These are phyloP conservation scores for Antrodiella citrinella DNA, from an alignment of 768 basidiomycete genomes.

Conservation along the genomic window DNA sequence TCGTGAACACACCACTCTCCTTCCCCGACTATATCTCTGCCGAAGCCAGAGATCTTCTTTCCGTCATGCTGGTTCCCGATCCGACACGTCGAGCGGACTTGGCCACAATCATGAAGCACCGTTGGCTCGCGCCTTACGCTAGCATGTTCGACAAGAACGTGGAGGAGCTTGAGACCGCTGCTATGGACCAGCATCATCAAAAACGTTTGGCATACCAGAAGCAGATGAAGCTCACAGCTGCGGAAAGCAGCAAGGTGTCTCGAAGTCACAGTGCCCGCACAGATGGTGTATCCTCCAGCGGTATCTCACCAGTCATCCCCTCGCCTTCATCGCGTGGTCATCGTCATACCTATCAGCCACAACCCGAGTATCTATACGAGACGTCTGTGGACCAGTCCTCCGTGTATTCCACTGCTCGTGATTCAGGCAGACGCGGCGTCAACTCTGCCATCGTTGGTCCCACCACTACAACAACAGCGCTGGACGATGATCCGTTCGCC, in stretches of 20 bases:
- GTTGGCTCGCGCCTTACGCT: constrained; percentile 70
- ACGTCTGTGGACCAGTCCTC: constrained; percentile 52
- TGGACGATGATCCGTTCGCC: constrained; percentile 73
- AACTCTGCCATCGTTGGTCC: constrained; percentile 35
- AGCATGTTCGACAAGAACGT: constrained; percentile 61
- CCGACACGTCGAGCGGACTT: constrained; percentile 74
- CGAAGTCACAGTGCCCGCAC: constrained; percentile 52
- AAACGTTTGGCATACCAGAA: constrained; percentile 76
- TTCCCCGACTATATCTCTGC: constrained; percentile 94
- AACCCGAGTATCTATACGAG: constrained; percentile 71
- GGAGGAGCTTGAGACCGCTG: constrained; percentile 69
- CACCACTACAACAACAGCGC: constrained; percentile 28
- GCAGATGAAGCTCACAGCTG: constrained; percentile 59
- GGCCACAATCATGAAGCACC: constrained; percentile 74
- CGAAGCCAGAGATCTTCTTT: constrained; percentile 76
- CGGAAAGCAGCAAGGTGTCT: constrained; percentile 26
- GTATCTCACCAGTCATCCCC: constrained; percentile 20
- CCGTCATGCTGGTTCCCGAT: constrained; percentile 92
- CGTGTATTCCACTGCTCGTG: constrained; percentile 30
- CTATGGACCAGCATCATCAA: constrained; percentile 79
- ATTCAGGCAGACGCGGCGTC: constrained; percentile 31
- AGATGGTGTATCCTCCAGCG: constrained; percentile 31
- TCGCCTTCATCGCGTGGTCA: constrained; percentile 28
- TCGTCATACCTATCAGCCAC: constrained; percentile 23
- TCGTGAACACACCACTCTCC: constrained; percentile 91